Base-by-base conservation (phyloP, 768 basidiomycete genomes). In the Tulasnella sp. region DNA sequence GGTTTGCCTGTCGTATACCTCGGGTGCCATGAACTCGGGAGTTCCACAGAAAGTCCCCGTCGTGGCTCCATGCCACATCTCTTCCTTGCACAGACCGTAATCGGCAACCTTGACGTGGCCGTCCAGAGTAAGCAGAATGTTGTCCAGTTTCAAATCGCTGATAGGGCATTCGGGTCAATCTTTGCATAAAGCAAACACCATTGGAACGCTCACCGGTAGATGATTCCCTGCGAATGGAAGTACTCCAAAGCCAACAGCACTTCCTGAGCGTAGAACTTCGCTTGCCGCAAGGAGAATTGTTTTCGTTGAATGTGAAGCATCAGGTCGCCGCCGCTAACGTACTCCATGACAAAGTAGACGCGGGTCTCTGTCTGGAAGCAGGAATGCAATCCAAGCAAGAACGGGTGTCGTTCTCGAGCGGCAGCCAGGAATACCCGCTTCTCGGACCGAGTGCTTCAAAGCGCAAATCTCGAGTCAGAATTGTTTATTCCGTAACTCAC, bases 291-390 rank as follows among this genome's bases (percentile, higher is more conserved):
- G 62, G 96, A 98, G 81, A 99, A 99, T 77, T 99, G 97, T 81
- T 96, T 95, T 79, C 96, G 89, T 79, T 99, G 97, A 77, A 99
- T 98, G 81, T 99, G 97, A 76, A 98, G 84, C 97, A 99, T 98
- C 73, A 99, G 86, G 83, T 99, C 97, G 76, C 97, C 97, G 73
- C 97, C 97, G 77, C 94, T 95, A 75, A 99, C 91, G 81, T 98
- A 99, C 82, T 98, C 97, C 97, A 99, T 98, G 76, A 98, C 97
- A 79, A 99, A 98, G 84, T 99, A 99, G 67, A 99, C 90, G 26
- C 97, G 90, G 4, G 97, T 98, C 81, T 98, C 97, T 4, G 97
- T 98, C 82, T 99, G 97, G 88, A 99, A 99, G 84, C 97, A 98
- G 17, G 96, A 98, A 79, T 98, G 97, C 44, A 99, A 84, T 14